Base-by-base conservation (phyloP, 345 rosid genomes). In the Ceriops zippeliana region DNA sequence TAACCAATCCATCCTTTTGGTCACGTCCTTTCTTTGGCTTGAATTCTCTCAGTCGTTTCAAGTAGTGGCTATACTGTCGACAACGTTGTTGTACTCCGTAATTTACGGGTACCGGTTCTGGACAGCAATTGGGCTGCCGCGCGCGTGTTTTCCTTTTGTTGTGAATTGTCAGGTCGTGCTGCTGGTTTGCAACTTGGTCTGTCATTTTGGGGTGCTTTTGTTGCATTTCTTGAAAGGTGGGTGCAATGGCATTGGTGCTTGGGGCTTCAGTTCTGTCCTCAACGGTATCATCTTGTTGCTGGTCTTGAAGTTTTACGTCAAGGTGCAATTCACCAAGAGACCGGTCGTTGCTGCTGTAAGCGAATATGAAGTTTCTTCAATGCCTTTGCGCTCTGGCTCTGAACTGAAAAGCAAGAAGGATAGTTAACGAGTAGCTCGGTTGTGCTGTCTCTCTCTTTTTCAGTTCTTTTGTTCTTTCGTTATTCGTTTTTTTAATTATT, bases 31-130 rank as follows among this genome's bases (percentile, higher is more conserved):
- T 67, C 76, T 93, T 2, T 93, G 96, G 97, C 85, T 93, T 0
- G 98, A 91, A 52, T 93, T 81, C 64, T 90, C 98, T 15, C 97
- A 93, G 63, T 90, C 97, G 24, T 90, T 89, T 61, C 98, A 90
- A 81, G 85, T 93, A 1, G 31, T 90, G 31, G 96, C 87, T 22
- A 93, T 93, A 37, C 78, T 90, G 2, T 82, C 84, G 47, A 80
- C 98, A 1, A 90, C 98, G 32, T 13, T 86, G 69, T 74, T 87
- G 16, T 84, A 86, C 82, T 70, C 91, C 0, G 87, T 84, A 20
- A 89, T 90, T 30, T 89, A 90, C 30, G 97, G 92, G 47, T 76
- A 78, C 68, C 68, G 81, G 4, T 73, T 78, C 38, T 73, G 78
- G 81, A 66, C 65, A 0, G 72, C 81, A 1, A 57, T 73, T 3